These are phyloP conservation scores for Coniella lustricola DNA, from an alignment of 2,329 filamentous ascomycete species.

Conservation along the genomic window DNA sequence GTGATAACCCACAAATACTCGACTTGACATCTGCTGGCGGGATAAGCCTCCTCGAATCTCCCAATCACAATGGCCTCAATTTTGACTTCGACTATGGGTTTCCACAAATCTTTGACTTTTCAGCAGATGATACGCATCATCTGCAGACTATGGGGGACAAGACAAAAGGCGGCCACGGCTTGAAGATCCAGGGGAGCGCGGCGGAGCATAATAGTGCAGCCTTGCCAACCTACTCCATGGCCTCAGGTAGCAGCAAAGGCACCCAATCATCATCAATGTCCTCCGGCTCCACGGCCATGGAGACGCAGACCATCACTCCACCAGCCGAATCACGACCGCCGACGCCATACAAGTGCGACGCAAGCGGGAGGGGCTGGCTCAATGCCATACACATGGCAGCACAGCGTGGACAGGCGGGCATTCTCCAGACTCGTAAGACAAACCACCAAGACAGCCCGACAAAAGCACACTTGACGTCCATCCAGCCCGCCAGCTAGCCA, in stretches of 20 bases:
- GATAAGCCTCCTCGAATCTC: not conserved
- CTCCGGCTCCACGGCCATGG: not conserved
- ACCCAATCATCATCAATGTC: too few relatives aligned
- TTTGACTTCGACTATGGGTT: not conserved
- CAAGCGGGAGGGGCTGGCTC: slow-evolving; percentile 14
- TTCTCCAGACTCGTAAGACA: slow-evolving; percentile 13
- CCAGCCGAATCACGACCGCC: not conserved
- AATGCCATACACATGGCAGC: slow-evolving; percentile 20
- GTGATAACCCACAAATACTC: not conserved
- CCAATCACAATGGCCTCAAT: not conserved
- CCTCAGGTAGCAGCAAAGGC: not conserved
- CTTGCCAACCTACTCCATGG: too few relatives aligned
- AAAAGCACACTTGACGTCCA: not conserved
- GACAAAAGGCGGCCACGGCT: too few relatives aligned
- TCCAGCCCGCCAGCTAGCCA: not conserved
- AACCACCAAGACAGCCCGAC: not conserved
- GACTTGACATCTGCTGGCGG: not conserved
- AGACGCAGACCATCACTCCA: not conserved
- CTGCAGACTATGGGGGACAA: not conserved
- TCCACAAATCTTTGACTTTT: not conserved
- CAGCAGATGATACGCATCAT: not conserved
- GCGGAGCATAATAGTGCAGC: too few relatives aligned
- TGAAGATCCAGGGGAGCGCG: too few relatives aligned
- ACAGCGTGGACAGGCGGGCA: slow-evolving; percentile 16
- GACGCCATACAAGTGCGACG: not conserved